phyloP scores from a whole-genome alignment of 495 filamentous ascomycete genomes.

The Penicillium odoratum region DNA sequence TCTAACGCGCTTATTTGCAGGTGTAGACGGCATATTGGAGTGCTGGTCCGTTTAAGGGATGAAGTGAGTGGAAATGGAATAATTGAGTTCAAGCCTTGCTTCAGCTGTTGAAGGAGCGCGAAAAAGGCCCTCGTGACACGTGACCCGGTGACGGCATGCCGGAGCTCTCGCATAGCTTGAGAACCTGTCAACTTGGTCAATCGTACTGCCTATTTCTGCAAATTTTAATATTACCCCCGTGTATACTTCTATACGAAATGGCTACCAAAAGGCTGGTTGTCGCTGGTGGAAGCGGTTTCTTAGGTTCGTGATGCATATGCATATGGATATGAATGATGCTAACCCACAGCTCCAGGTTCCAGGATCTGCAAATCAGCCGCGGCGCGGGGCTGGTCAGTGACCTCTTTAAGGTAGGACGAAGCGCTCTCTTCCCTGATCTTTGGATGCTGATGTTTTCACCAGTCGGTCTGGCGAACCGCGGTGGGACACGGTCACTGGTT shows the following conservation, averaged over 20 bases:
- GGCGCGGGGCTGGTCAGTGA: constrained; percentile 81
- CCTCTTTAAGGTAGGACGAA: constrained; percentile 70
- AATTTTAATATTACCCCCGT: background rate
- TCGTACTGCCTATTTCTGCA: background rate
- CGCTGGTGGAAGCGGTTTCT: constrained; percentile 92
- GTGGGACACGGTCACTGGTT: constrained; percentile 79
- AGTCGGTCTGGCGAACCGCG: constrained; percentile 87
- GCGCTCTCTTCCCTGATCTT: background rate
- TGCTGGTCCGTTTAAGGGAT: background rate
- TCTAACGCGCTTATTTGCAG: constrained; percentile 58
- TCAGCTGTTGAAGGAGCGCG: constrained; percentile 8
- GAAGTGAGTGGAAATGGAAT: constrained; percentile 3
- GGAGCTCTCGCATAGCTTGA: constrained; percentile 15
- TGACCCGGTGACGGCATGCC: constrained; percentile 26
- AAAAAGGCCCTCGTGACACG: constrained; percentile 16
- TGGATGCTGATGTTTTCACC: constrained; percentile 14
- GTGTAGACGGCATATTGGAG: constrained; percentile 54
- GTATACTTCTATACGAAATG: constrained; percentile 28
- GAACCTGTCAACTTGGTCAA: constrained; percentile 9
- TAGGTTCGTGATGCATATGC: constrained; percentile 52
- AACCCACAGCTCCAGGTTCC: constrained; percentile 53
- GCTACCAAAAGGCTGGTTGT: constrained; percentile 75
- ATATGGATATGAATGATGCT: constrained; percentile 7
- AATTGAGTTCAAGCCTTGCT: constrained; percentile 8
- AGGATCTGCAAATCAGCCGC: constrained; percentile 89